phyloP scores from a whole-genome alignment of 2,329 filamentous ascomycete species.

The Aureobasidium sp. region DNA sequence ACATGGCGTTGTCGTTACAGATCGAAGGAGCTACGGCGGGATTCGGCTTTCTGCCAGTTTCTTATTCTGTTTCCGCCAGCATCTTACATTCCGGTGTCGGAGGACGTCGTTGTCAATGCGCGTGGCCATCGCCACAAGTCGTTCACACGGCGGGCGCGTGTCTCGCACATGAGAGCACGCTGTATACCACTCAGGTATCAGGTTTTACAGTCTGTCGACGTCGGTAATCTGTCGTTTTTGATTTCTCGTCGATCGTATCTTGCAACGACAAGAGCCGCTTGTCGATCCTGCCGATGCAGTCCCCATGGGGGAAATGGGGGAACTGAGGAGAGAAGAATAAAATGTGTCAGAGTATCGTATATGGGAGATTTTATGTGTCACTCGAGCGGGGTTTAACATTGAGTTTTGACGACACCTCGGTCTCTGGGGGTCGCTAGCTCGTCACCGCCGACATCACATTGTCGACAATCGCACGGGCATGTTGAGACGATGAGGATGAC shows the following conservation, averaged over 20 bases:
- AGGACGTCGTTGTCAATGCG: neutral
- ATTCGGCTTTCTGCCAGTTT: neutral
- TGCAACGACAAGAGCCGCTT: neutral
- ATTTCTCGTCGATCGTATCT: neutral
- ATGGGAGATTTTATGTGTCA: conserved; percentile 7
- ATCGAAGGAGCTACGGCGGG: neutral
- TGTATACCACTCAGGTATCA: neutral
- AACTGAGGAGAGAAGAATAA: conserved; percentile 1
- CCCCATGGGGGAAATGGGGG: conserved; percentile 13
- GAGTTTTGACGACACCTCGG: neutral
- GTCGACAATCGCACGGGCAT: neutral
- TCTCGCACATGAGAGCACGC: neutral
- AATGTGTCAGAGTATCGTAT: conserved; percentile 10
- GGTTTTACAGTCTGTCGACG: neutral
- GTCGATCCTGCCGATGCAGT: neutral
- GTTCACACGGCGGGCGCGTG: neutral
- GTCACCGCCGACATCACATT: neutral
- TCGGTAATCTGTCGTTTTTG: neutral
- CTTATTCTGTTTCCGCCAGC: neutral
- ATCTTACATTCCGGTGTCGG: neutral
- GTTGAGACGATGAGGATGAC: neutral
- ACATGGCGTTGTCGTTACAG: neutral
- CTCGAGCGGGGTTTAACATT: conserved; percentile 2
- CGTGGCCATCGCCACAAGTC: neutral
- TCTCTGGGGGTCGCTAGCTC: conserved; percentile 4